Evolutionary conservation across 2,329 filamentous ascomycete species (phyloP), one percentile per base, ranked within the genome.

Genomic region (Trichoderma atroviride): DNA sequence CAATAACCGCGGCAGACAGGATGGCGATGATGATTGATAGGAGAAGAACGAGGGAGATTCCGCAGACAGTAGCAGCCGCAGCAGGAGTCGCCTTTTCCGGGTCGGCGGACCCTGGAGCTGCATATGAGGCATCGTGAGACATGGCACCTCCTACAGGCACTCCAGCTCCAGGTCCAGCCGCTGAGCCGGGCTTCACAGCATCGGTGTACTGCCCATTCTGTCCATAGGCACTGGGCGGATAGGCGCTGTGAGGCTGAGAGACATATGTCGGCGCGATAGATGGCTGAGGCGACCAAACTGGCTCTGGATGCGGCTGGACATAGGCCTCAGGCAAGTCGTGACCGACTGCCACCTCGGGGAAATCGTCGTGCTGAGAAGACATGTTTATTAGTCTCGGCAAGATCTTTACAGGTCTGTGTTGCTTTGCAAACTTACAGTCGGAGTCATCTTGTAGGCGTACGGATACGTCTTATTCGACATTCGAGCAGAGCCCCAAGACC

Each of bases 11-110:
- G 7, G 55, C 64, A n/a, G 55, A 58, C 1, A 67, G 55, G 22
- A 67, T 59, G 4, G 29, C 64, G 64, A 58, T 58, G 64, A 67
- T 37, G 64, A 67, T 59, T 40, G 55, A 67, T 4, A 67, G 40
- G 5, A 67, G 0, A 14, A 67, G 37, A 5, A 67, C 55, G 55
- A 67, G 29, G 16, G 64, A 67, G 22, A 67, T 29, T 37, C 64
- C 64, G 19, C 55, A 29, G 33, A 59, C 64, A 59, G 53, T 52
- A 29, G 35, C n/a, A 5, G 64, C 22, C 4, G 22, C n/a, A 24
- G 40, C 19, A n/a, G 40, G 40, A 43, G 22, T 2, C 29, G 50
- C 59, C 55, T 50, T 58, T 52, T 27, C 37, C 29, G 40, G 64
- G 22, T 14, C 4, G 1, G 22, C 59, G 1, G 64, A 67, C 0